Conservation (phyloP, 2,329 filamentous ascomycete genomes). For the Ceratocystis eucalypticola region DNA sequence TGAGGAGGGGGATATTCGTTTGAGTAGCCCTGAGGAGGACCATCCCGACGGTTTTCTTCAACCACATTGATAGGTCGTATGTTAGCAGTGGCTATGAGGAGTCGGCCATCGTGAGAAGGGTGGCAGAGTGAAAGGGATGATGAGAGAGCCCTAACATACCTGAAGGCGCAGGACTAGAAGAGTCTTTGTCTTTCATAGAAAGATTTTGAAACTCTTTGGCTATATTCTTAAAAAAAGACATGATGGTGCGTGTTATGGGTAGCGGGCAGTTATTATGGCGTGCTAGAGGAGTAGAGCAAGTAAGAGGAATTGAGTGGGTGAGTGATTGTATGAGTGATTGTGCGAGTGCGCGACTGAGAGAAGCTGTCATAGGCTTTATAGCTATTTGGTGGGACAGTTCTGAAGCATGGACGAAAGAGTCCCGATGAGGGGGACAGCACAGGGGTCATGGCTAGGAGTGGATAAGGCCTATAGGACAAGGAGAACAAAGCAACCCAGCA, state of each 20-base stretch:
- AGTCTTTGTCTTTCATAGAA: constrained; percentile 28
- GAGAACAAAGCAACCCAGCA: background rate
- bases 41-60: constrained; percentile 1
- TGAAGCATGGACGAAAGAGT: background rate
- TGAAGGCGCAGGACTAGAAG: background rate
- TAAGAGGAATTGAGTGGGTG: background rate
- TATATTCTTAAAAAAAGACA: constrained; percentile 35
- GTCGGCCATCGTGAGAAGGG: constrained; percentile 2
- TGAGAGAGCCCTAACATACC: background rate
- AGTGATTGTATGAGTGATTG: background rate
- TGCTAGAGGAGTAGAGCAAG: background rate
- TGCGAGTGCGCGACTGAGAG: background rate
- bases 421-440: background rate
- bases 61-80: background rate
- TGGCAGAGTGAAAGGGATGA: background rate
- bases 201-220: constrained; percentile 35
- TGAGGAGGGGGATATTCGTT: constrained; percentile 15
- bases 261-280: background rate
- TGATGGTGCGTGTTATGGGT: constrained; percentile 21
- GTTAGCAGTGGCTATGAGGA: background rate
- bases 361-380: constrained; percentile 6
- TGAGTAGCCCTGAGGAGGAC: background rate
- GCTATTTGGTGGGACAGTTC: background rate
- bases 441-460: constrained; percentile 3
- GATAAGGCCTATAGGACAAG: background rate